These are phyloP conservation scores for Pseudotulostoma volvatum DNA, from an alignment of 495 filamentous ascomycete genomes.

Conservation along the genomic window DNA sequence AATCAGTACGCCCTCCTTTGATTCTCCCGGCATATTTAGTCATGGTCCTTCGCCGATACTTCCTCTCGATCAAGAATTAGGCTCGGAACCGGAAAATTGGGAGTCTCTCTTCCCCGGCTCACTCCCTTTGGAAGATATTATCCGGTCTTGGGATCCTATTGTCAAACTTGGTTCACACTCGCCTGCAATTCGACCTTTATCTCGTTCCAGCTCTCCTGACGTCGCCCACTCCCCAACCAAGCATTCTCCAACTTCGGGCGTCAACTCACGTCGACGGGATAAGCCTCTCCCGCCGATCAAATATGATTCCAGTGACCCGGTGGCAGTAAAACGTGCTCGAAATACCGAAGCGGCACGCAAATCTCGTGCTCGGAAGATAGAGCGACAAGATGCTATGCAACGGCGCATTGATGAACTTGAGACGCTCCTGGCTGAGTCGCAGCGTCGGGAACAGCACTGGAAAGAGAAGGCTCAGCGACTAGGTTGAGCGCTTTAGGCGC, in stretches of 20 bases:
- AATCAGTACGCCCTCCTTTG: constrained; percentile 67
- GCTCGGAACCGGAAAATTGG: constrained; percentile 20
- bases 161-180: constrained; percentile 25
- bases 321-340: constrained; percentile 81
- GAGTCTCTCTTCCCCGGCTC: constrained; percentile 47
- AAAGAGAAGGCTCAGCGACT: constrained; percentile 37
- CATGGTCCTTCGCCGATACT: constrained; percentile 62
- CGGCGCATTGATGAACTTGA: constrained; percentile 33
- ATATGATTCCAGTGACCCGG: constrained; percentile 41
- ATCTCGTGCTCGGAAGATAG: constrained; percentile 69
- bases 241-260: constrained; percentile 54
- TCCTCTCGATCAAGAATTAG: constrained; percentile 19
- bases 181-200: constrained; percentile 11
- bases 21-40: constrained; percentile 48
- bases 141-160: constrained; percentile 13
- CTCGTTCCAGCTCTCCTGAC: constrained; percentile 16
- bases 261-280: constrained; percentile 45
- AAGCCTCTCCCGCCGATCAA: constrained; percentile 67
- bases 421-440: constrained; percentile 24
- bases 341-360: constrained; percentile 94
- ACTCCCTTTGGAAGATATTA: constrained; percentile 26
- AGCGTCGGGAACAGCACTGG: constrained; percentile 44
- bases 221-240: constrained; percentile 29
- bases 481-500: no score
- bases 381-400: constrained; percentile 48